phyloP scores from a whole-genome alignment of 1,284 basidiomycete genomes.

The Tremellales sp. region DNA sequence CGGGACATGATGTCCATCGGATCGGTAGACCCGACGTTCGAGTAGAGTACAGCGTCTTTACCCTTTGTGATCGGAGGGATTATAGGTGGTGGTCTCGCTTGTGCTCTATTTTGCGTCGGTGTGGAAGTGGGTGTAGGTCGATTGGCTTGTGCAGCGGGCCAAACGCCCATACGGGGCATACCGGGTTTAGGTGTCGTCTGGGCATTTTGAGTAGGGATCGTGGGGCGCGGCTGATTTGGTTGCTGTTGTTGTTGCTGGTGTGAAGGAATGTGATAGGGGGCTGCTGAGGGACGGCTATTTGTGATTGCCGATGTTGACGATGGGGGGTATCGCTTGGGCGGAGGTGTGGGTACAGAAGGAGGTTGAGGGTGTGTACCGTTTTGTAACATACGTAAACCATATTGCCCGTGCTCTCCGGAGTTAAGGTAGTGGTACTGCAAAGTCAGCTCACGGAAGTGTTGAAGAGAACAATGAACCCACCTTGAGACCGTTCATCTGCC shows the following conservation, averaged over 20 bases:
- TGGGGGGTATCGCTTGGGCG: constrained; percentile 4
- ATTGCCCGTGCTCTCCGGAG: constrained; percentile 86
- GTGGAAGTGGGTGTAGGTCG: not conserved
- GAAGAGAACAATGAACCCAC: constrained; percentile 41
- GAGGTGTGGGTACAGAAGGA: constrained; percentile 20
- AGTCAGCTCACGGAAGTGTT: not conserved
- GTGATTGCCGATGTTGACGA: constrained; percentile 5
- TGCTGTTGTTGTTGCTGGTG: not conserved
- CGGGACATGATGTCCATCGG: constrained; percentile 16
- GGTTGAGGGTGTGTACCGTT: constrained; percentile 66
- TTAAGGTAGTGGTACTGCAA: constrained; percentile 86
- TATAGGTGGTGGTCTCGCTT: constrained; percentile 1
- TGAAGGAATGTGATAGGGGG: constrained; percentile 1
- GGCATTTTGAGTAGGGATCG: constrained; percentile 1
- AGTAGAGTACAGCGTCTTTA: constrained; percentile 39
- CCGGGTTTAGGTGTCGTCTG: not conserved
- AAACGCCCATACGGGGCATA: constrained; percentile 24
- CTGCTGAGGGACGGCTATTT: not conserved
- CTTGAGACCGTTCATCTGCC: constrained; percentile 92
- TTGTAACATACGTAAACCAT: constrained; percentile 76
- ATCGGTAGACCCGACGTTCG: constrained; percentile 16
- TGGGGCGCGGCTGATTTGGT: constrained; percentile 2
- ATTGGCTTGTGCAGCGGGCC: constrained; percentile 10
- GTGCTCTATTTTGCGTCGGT: not conserved
- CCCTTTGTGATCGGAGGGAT: constrained; percentile 29